Conservation (phyloP, 129 eudicot species). For the Helichrysum umbraculigerum region DNA sequence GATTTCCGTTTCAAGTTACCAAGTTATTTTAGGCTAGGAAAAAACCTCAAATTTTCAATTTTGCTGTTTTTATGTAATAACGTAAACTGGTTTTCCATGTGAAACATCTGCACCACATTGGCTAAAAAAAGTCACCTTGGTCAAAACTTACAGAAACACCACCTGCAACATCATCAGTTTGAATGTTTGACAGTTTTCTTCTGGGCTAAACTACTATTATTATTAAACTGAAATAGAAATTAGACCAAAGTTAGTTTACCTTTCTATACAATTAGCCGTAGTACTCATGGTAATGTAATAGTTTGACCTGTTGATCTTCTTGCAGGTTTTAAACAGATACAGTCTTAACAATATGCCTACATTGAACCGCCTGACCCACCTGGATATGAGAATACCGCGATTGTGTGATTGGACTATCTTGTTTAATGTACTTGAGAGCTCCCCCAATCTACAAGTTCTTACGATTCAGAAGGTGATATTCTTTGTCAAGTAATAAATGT, state of each 20-base stretch:
- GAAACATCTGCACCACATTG: neutral
- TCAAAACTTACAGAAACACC: too few species aligned
- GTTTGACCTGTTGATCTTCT: neutral
- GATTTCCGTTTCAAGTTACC: neutral
- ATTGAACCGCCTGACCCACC: neutral
- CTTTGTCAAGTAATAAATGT: neutral
- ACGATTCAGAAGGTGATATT: neutral
- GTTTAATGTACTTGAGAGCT: neutral
- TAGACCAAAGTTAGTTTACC: too few species aligned
- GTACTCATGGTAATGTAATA: too few species aligned
- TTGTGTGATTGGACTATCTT: neutral
- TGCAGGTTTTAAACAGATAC: neutral
- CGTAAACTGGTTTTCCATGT: neutral
- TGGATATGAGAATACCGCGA: neutral
- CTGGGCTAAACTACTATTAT: too few species aligned
- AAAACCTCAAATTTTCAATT: too few species aligned
- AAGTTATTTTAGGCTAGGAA: neutral
- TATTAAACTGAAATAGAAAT: too few species aligned
- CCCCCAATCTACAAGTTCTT: constrained; percentile 1
- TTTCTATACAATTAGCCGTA: too few species aligned
- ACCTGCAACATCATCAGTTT: too few species aligned
- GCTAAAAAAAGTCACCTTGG: neutral
- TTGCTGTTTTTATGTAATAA: neutral
- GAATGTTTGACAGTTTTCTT: too few species aligned
- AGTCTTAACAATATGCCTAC: neutral